phyloP scores from a whole-genome alignment of 176 grass and related monocot species.

The Musa beccarii region DNA sequence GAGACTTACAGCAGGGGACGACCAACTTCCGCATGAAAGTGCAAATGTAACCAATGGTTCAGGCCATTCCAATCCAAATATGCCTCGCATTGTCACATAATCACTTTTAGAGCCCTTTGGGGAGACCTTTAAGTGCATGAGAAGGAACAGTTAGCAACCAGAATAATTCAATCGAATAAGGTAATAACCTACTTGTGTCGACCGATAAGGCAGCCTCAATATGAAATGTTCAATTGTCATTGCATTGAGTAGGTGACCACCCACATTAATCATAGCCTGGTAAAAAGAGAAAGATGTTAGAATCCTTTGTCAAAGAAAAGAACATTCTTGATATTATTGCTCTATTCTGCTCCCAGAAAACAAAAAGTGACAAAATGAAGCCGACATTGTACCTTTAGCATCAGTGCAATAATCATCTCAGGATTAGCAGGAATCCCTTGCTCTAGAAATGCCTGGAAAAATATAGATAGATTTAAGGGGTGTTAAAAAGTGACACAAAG shows the following conservation, averaged over 20 bases:
- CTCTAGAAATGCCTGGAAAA: constrained; percentile 74
- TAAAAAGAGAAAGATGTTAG: constrained; percentile 12
- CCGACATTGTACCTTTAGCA: constrained; percentile 60
- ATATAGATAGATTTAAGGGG: constrained; percentile 31
- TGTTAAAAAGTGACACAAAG: constrained; percentile 3
- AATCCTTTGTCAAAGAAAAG: constrained; percentile 1
- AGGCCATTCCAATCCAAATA: constrained; percentile 81
- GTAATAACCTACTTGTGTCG: constrained; percentile 46
- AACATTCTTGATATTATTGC: background rate
- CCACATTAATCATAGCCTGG: constrained; percentile 70
- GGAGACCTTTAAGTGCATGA: constrained; percentile 31
- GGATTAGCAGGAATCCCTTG: constrained; percentile 84
- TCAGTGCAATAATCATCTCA: constrained; percentile 65
- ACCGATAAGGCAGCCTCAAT: constrained; percentile 62
- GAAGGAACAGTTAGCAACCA: background rate
- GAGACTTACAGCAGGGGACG: constrained; percentile 76
- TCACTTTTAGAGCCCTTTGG: constrained; percentile 27
- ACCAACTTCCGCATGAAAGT: constrained; percentile 91
- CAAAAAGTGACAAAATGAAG: background rate
- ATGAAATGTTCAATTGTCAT: constrained; percentile 98
- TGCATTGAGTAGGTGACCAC: constrained; percentile 70
- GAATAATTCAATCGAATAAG: background rate
- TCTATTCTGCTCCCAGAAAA: background rate
- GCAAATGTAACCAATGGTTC: constrained; percentile 91
- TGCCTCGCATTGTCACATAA: constrained; percentile 30